phyloP scores from a whole-genome alignment of 2,329 filamentous ascomycete species.

The Knoxdaviesia proteae region DNA sequence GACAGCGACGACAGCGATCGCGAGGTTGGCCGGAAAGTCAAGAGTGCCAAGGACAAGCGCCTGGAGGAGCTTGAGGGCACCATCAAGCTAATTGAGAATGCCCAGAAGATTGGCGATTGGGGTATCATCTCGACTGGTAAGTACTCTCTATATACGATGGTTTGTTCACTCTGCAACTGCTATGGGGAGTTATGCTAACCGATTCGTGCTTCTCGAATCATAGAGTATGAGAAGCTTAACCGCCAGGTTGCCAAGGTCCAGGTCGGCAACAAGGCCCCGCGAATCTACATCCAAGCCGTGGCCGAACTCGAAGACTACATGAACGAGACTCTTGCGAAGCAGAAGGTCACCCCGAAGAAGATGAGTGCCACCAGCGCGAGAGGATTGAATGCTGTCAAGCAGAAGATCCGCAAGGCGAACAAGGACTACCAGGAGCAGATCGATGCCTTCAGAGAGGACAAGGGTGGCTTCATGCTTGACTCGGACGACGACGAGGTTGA shows the following conservation, averaged over 20 bases:
- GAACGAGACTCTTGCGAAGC: conserved; percentile 84
- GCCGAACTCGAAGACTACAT: conserved; percentile 87
- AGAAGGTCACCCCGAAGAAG: conserved; percentile 92
- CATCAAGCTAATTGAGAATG: conserved; percentile 85
- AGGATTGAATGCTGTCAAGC: conserved; percentile 90
- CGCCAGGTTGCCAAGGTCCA: conserved; percentile 63
- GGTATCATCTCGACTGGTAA: conserved; percentile 72
- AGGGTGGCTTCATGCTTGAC: conserved; percentile 73
- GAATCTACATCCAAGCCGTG: conserved; percentile 79
- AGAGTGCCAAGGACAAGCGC: conserved; percentile 96
- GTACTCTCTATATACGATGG: conserved; percentile 10
- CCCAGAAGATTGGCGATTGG: conserved; percentile 95
- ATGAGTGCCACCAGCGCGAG: conserved; percentile 94
- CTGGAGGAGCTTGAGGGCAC: conserved; percentile 81
- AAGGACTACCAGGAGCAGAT: conserved; percentile 82
- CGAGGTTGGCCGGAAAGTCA: conserved; percentile 68
- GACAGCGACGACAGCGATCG: conserved; percentile 78
- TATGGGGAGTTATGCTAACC: not conserved
- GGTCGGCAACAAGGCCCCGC: conserved; percentile 60
- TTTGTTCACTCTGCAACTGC: not conserved
- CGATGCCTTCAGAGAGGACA: conserved; percentile 67
- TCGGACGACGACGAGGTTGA: conserved; percentile 52
- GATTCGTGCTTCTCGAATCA: not conserved
- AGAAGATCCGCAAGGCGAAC: conserved; percentile 97
- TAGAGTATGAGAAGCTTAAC: conserved; percentile 91